Percentiles rank a stretch among this genome's conserved stretches.
phyloP scores from a whole-genome alignment of 108 stramenopile species.

The Cyclotella cryptica region DNA sequence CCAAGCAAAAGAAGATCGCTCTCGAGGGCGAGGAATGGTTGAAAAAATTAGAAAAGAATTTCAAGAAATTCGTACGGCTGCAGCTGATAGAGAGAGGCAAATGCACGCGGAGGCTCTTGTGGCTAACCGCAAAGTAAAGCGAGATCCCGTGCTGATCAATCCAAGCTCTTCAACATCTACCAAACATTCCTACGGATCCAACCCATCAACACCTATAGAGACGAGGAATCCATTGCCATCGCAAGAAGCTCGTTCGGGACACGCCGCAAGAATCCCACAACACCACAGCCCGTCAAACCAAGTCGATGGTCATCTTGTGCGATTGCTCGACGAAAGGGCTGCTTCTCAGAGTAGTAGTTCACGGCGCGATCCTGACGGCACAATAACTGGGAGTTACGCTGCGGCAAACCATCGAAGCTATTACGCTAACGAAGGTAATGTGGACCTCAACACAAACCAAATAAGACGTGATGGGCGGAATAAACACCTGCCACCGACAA shows the following conservation, averaged over 20 bases:
- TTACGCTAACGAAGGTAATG: conserved; percentile 11
- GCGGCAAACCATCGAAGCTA: conserved; percentile 29
- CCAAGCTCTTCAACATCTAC: conserved; percentile 22
- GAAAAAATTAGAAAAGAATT: conserved; percentile 54
- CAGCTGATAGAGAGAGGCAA: conserved; percentile 47
- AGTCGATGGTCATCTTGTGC: conserved; percentile 43
- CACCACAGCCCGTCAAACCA: conserved; percentile 10
- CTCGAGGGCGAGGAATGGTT: conserved; percentile 36
- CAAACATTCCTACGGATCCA: conserved; percentile 21
- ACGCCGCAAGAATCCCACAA: conserved; percentile 2
- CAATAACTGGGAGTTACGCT: conserved; percentile 24
- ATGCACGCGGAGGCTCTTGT: conserved; percentile 45
- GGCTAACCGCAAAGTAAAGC: conserved; percentile 37
- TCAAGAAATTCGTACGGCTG: conserved; percentile 47
- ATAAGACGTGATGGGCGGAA: conserved; percentile 16
- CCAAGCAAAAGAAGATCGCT: conserved; percentile 36
- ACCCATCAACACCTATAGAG: conserved; percentile 5
- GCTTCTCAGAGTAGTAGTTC: conserved; percentile 32
- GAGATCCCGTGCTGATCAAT: conserved; percentile 10
- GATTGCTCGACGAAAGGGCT: conserved; percentile 53
- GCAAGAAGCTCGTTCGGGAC: conserved; percentile 13
- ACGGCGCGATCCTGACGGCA: conserved; percentile 16
- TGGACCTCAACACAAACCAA: conserved; percentile 9
- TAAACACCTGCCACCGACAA: conserved; percentile 10
- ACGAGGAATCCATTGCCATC: conserved; percentile 25